Evolutionary conservation across 495 filamentous ascomycete species (phyloP).

Genomic region (Endocarpon pusillum): DNA sequence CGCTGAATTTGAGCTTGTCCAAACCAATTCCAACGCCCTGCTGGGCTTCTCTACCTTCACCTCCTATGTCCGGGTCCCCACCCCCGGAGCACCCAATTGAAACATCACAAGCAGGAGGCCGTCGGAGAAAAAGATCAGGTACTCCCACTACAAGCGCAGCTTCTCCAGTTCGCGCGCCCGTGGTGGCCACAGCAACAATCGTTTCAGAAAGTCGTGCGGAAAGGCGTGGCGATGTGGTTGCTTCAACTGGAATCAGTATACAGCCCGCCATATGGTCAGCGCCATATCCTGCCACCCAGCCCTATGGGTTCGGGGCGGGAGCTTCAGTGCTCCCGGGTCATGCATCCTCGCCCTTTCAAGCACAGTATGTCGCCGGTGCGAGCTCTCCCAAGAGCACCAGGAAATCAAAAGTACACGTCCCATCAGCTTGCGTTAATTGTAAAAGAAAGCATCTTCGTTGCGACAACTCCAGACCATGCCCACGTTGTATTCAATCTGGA

Average conservation of each 20-base stretch:
- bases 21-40: constrained; percentile 50
- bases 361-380: constrained; percentile 14
- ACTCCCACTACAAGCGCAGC: constrained; percentile 24
- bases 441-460: constrained; percentile 87
- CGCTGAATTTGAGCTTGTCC: constrained; percentile 52
- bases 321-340: constrained; percentile 15
- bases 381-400: constrained; percentile 47
- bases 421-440: constrained; percentile 92
- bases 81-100: constrained; percentile 43
- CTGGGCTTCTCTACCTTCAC: constrained; percentile 51
- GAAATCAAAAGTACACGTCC: constrained; percentile 87
- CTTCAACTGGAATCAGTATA: constrained; percentile 10
- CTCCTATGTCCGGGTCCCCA: constrained; percentile 75
- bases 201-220: constrained; percentile 13
- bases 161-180: constrained; percentile 23
- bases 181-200: constrained; percentile 24
- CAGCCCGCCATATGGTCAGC: constrained; percentile 1
- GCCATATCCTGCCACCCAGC: constrained; percentile 4
- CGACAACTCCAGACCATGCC: constrained; percentile 47
- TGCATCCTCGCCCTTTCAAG: constrained; percentile 12
- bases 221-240: constrained; percentile 13
- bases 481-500: constrained; percentile 41
- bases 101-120: constrained; percentile 35
- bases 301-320: constrained; percentile 5
- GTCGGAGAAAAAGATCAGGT: constrained; percentile 38